phyloP scores from a whole-genome alignment of 1,139 yeast species.

The Taiozyma sp. region DNA sequence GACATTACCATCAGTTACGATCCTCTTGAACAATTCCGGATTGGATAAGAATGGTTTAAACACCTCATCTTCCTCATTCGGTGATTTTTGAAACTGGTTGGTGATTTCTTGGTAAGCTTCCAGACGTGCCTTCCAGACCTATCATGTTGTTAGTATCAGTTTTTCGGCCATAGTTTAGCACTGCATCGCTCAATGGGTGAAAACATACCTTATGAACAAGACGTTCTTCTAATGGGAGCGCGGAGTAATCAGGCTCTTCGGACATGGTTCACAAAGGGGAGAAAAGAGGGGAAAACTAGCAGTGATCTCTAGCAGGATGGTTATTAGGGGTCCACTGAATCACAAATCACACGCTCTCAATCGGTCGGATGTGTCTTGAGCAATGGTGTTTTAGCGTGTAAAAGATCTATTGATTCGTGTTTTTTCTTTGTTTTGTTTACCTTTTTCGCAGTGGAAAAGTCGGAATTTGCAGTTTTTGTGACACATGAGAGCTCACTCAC shows the following conservation, averaged over 20 bases:
- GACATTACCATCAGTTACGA: slow-evolving; percentile 75
- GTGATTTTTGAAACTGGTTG: slow-evolving; percentile 46
- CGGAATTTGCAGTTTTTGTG: neutral
- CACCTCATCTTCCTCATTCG: slow-evolving; percentile 49
- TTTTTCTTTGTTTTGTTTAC: neutral
- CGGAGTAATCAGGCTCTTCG: slow-evolving; percentile 20
- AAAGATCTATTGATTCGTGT: neutral
- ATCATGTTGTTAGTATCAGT: slow-evolving; percentile 3
- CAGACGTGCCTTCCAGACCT: slow-evolving; percentile 85
- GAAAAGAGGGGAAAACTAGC: neutral
- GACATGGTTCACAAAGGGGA: neutral
- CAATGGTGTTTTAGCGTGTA: neutral
- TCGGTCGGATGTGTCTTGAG: neutral
- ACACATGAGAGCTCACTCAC: neutral
- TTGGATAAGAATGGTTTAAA: slow-evolving; percentile 43
- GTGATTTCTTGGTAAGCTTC: slow-evolving; percentile 71
- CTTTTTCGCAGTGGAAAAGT: neutral
- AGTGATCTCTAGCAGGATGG: neutral
- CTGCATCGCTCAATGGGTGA: neutral
- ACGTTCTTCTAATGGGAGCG: slow-evolving; percentile 22
- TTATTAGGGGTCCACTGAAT: neutral
- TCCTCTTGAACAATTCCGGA: slow-evolving; percentile 48
- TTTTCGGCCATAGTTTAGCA: neutral
- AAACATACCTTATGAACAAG: slow-evolving; percentile 19
- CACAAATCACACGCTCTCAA: neutral